A percentile compares a stretch with the other conserved stretches of the same genome.
These are phyloP conservation scores for Trichophyton mentagrophytes DNA, from an alignment of 2,329 filamentous ascomycete genomes.

Conservation along the genomic window DNA sequence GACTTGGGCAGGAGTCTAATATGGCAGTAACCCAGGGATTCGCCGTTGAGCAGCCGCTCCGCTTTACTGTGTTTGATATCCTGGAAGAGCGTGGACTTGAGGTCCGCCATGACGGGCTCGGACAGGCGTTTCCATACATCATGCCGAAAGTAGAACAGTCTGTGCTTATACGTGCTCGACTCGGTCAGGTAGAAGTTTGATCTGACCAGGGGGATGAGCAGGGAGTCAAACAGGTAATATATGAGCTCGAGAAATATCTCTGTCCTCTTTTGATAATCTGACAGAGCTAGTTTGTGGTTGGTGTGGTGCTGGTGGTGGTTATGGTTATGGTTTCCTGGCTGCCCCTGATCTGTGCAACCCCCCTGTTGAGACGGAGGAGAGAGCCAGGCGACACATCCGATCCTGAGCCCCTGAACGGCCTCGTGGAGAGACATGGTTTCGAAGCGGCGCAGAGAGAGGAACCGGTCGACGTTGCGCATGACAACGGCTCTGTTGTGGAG, in stretches of 20 bases:
- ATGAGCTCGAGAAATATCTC: slow-evolving; percentile 75
- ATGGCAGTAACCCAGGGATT: slow-evolving; percentile 61
- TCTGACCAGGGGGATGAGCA: slow-evolving; percentile 74
- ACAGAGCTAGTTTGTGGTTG: slow-evolving; percentile 40
- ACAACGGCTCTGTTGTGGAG: slow-evolving; percentile 50
- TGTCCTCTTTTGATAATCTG: slow-evolving; percentile 60
- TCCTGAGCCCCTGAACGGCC: slow-evolving; percentile 60
- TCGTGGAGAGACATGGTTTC: slow-evolving; percentile 72
- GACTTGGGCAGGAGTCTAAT: slow-evolving; percentile 74
- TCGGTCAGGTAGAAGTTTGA: slow-evolving; percentile 93
- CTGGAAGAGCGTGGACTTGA: slow-evolving; percentile 67
- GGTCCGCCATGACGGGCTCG: slow-evolving; percentile 53
- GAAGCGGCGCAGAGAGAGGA: slow-evolving; percentile 64
- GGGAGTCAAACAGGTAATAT: slow-evolving; percentile 86
- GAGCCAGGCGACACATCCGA: slow-evolving; percentile 62
- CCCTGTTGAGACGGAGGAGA: slow-evolving; percentile 26
- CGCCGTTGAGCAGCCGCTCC: slow-evolving; percentile 44
- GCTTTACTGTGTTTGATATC: slow-evolving; percentile 52
- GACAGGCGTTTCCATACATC: slow-evolving; percentile 74
- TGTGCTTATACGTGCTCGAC: slow-evolving; percentile 64
- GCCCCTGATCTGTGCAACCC: slow-evolving; percentile 32
- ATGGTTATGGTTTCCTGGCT: too few relatives aligned
- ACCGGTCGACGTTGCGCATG: slow-evolving; percentile 59
- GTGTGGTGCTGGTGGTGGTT: too few relatives aligned
- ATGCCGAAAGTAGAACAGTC: slow-evolving; percentile 86